Conservation (phyloP, 768 basidiomycete genomes). For the Amanita jacksonii region DNA sequence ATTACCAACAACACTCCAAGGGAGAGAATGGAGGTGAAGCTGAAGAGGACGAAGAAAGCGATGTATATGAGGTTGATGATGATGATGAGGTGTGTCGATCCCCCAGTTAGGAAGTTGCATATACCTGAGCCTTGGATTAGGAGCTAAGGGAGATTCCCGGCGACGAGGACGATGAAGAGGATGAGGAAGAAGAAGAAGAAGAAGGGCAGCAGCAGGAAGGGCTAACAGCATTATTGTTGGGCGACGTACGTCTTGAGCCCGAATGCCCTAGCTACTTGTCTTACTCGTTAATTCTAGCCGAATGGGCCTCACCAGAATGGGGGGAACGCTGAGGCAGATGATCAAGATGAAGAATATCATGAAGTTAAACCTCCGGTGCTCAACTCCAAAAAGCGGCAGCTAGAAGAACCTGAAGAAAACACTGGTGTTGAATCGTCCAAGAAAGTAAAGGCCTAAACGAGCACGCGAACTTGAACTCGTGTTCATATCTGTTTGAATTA, state of each 20-base stretch:
- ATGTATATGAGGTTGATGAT: conserved; percentile 9
- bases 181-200: conserved; percentile 10
- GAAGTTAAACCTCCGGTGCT: conserved; percentile 3
- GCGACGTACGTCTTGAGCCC: conserved; percentile 6
- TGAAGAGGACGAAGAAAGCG: conserved; percentile 17
- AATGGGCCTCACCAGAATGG: conserved; percentile 1
- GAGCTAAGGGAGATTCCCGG: conserved; percentile 16
- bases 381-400: conserved; percentile 5
- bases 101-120: background rate
- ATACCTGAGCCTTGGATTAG: conserved; percentile 8
- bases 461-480: too few relatives aligned
- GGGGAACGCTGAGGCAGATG: conserved; percentile 3
- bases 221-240: conserved; percentile 8
- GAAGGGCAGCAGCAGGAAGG: background rate
- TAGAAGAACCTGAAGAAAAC: conserved; percentile 18
- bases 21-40: conserved; percentile 10
- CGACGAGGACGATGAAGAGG: conserved; percentile 18
- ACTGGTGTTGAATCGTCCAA: conserved; percentile 23
- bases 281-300: conserved; percentile 3
- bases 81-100: background rate
- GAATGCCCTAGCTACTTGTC: background rate
- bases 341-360: conserved; percentile 10
- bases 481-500: conserved; percentile 10
- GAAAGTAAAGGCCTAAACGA: conserved; percentile 30
- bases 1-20: conserved; percentile 13